These are phyloP conservation scores for Phialophora macrospora DNA, from an alignment of 2,329 filamentous ascomycete genomes.

Conservation along the genomic window DNA sequence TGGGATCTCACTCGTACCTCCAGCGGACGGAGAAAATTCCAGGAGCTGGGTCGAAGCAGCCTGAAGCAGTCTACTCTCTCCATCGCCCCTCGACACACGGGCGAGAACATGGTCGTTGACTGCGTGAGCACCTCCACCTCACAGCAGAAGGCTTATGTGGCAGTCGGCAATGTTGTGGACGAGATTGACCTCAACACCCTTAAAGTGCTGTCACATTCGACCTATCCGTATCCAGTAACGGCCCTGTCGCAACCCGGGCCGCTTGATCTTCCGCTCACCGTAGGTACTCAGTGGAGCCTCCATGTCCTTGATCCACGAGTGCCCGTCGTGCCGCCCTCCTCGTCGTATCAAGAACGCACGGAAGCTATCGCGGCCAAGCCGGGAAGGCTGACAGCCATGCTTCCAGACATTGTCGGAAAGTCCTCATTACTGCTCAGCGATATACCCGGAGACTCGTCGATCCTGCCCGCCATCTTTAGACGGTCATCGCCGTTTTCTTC, in stretches of 20 bases:
- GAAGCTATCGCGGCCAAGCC: slow-evolving; percentile 53
- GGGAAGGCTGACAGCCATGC: slow-evolving; percentile 27
- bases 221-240: slow-evolving; percentile 81
- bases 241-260: slow-evolving; percentile 72
- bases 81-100: slow-evolving; percentile 38
- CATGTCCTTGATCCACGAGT: slow-evolving; percentile 79
- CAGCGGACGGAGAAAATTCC: slow-evolving; percentile 60
- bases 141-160: slow-evolving; percentile 74
- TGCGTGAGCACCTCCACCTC: slow-evolving; percentile 78
- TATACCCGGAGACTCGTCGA: slow-evolving; percentile 16
- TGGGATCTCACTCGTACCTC: slow-evolving; percentile 72
- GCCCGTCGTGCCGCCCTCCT: slow-evolving; percentile 9
- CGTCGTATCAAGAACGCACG: slow-evolving; percentile 53
- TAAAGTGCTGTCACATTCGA: slow-evolving; percentile 68
- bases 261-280: slow-evolving; percentile 72
- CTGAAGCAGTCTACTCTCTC: slow-evolving; percentile 66
- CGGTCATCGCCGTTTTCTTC: slow-evolving; percentile 11
- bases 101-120: slow-evolving; percentile 69
- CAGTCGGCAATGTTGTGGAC: slow-evolving; percentile 74
- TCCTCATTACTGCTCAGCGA: slow-evolving; percentile 17
- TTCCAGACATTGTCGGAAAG: slow-evolving; percentile 25
- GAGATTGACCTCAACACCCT: slow-evolving; percentile 81
- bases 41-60: slow-evolving; percentile 66
- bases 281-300: slow-evolving; percentile 80
- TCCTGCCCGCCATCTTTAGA: slow-evolving; percentile 21